Base-by-base conservation (phyloP, 768 basidiomycete genomes). In the Tricholoma hemisulphureum region DNA sequence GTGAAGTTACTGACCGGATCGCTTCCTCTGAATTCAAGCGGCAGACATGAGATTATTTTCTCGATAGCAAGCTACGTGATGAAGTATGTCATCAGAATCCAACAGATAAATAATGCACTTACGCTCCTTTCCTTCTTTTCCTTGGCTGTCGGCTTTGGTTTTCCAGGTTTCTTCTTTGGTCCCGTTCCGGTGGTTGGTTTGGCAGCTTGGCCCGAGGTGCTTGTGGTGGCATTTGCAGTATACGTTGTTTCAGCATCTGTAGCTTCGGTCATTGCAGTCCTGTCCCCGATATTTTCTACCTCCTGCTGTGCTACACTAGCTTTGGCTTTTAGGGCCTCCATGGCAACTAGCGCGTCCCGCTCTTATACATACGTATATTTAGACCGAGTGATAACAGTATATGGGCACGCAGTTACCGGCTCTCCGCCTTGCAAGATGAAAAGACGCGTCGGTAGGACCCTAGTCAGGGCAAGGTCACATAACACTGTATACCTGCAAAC, bases 11-110 rank as follows among this genome's bases (percentile, higher is more conserved):
- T 55, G 67, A 92, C 93, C 2, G 90, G 88, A 72, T 96, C 92
- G 62, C 79, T 88, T 8, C 95, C 95, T 21, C 95, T 83, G 69
- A 94, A 98, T 71, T 96, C 95, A 11, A 98, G 78, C 0, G 95
- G 95, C 34, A 96, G 76, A 54, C 82, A 84, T 23, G 86, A 80
- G 14, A 95, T 80, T 14, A 91, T 81, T 57, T 83, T 84, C 60
- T 94, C 92, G 29, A 88, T 75, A 51, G 81, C 80, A 59, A 87
- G 67, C 83, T 87, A 52, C 21, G n/a, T 23, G 55, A 53, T 43
- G 20, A 23, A 35, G 39, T 53, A 18, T n/a, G 51, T 35, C 21
- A 32, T 46, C 45, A 51, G 24, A 46, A 31, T 6, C 32, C 18
- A 23, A 46, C 9, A 10, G 23, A 53, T 9, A 7, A 43, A 10